Evolutionary conservation across 1,139 yeast genomes (phyloP).

Genomic region (Neolecta irregularis): DNA sequence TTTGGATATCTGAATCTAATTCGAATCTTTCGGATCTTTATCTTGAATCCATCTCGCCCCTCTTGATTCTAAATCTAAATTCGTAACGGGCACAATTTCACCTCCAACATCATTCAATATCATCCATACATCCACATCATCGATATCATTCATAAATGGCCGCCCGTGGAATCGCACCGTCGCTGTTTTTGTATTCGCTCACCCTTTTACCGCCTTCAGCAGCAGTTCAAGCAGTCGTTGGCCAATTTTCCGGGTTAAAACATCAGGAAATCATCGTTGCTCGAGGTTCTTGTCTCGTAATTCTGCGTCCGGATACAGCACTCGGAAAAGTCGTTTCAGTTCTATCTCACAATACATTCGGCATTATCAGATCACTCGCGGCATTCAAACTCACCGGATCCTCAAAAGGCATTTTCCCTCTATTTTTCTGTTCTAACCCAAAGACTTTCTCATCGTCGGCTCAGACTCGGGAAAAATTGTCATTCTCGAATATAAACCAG

Average conservation of each 20-base stretch:
- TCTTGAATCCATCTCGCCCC: no score
- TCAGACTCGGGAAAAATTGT: constrained; percentile 70
- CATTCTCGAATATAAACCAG: constrained; percentile 36
- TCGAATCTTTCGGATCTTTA: no score
- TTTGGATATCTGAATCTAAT: no score
- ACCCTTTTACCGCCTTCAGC: constrained; percentile 47
- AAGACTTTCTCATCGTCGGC: constrained; percentile 50
- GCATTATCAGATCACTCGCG: constrained; percentile 40
- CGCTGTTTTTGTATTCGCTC: constrained; percentile 45
- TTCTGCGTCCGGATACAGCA: constrained; percentile 37
- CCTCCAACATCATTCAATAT: no score
- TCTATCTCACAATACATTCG: constrained; percentile 38
- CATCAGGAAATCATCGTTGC: constrained; percentile 50
- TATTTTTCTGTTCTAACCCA: constrained; percentile 12
- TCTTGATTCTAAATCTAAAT: no score
- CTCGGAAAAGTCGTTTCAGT: constrained; percentile 39
- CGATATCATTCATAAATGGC: constrained; percentile 1
- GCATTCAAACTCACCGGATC: constrained; percentile 40
- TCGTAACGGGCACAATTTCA: no score
- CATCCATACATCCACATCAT: no score
- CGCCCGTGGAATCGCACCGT: constrained; percentile 12
- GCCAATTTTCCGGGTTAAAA: constrained; percentile 48
- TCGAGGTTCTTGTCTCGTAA: constrained; percentile 37
- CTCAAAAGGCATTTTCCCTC: background rate
- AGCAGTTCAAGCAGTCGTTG: constrained; percentile 41